A percentile compares a stretch with the other conserved stretches of the same genome.
Conservation (phyloP, 371 early-diverging fungal genomes). For the Blakeslea trispora region DNA sequence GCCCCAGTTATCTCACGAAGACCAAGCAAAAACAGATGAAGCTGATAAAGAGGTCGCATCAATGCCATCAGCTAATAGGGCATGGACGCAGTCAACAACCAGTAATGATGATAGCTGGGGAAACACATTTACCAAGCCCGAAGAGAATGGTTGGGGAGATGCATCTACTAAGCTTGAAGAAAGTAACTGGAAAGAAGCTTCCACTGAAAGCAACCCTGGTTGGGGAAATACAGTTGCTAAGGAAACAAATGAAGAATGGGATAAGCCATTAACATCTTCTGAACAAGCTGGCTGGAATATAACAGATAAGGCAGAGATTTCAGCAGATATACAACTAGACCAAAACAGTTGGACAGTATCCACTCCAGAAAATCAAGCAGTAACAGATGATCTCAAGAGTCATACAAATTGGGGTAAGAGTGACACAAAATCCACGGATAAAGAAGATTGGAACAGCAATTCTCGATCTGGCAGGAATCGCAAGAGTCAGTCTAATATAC, state of each 20-base stretch:
- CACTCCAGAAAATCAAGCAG: too few species aligned
- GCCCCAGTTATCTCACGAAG: conserved; percentile 3
- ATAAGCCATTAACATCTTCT: too few species aligned
- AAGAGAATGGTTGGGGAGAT: not conserved
- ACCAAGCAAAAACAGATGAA: not conserved
- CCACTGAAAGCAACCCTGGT: too few species aligned
- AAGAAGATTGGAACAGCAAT: not conserved
- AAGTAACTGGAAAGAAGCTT: not conserved
- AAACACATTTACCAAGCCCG: not conserved
- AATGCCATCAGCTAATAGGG: too few species aligned
- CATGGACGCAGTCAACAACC: too few species aligned
- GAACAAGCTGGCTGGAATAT: not conserved
- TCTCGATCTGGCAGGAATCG: not conserved
- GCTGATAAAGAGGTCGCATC: not conserved
- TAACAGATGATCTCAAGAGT: too few species aligned
- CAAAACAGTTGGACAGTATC: not conserved
- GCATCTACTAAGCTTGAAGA: too few species aligned
- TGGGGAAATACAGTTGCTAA: too few species aligned
- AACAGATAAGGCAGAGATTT: not conserved
- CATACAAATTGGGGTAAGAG: not conserved
- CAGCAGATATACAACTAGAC: not conserved
- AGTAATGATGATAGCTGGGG: not conserved
- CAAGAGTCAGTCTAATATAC: conserved; percentile 1
- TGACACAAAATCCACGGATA: not conserved
- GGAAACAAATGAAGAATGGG: too few species aligned